Percentiles rank a stretch among this genome's conserved stretches.
These are phyloP conservation scores for Chalciporus chontae DNA, from an alignment of 768 basidiomycete species.

Conservation along the genomic window DNA sequence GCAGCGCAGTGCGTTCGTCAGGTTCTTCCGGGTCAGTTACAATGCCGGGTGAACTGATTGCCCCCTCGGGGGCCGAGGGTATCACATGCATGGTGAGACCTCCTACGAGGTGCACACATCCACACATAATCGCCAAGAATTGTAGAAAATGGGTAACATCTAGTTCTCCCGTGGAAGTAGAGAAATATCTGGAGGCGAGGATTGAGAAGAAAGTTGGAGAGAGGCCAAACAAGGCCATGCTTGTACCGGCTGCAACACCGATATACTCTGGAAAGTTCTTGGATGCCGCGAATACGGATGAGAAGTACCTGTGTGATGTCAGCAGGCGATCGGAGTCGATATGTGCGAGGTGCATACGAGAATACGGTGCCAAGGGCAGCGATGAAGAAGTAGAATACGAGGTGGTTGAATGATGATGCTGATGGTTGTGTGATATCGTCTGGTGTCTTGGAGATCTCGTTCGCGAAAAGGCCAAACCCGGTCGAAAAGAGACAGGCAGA, in stretches of 20 bases:
- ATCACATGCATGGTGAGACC: constrained; percentile 39
- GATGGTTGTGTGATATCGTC: constrained; percentile 37
- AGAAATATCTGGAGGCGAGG: constrained; percentile 62
- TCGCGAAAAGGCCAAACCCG: constrained; percentile 63
- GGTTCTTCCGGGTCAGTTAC: constrained; percentile 17
- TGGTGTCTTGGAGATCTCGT: constrained; percentile 48
- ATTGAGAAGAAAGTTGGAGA: constrained; percentile 73
- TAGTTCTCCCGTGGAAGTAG: constrained; percentile 39
- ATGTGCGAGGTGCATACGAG: constrained; percentile 48
- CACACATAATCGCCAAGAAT: constrained; percentile 56
- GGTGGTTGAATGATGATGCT: constrained; percentile 44
- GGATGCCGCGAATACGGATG: constrained; percentile 71
- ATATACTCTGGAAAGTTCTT: constrained; percentile 63
- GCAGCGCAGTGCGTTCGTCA: constrained; percentile 30
- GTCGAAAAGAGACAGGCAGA: constrained; percentile 54
- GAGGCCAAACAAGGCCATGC: constrained; percentile 74
- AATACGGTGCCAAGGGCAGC: constrained; percentile 67
- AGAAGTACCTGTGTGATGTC: constrained; percentile 51
- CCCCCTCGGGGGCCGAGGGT: constrained; percentile 10
- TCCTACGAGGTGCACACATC: constrained; percentile 51
- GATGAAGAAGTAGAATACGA: constrained; percentile 58
- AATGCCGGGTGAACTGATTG: not conserved
- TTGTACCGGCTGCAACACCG: constrained; percentile 62
- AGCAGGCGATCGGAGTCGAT: not conserved
- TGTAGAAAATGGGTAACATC: constrained; percentile 49